phyloP scores from a whole-genome alignment of 108 stramenopile genomes.

The Cyclotella distinguenda region DNA sequence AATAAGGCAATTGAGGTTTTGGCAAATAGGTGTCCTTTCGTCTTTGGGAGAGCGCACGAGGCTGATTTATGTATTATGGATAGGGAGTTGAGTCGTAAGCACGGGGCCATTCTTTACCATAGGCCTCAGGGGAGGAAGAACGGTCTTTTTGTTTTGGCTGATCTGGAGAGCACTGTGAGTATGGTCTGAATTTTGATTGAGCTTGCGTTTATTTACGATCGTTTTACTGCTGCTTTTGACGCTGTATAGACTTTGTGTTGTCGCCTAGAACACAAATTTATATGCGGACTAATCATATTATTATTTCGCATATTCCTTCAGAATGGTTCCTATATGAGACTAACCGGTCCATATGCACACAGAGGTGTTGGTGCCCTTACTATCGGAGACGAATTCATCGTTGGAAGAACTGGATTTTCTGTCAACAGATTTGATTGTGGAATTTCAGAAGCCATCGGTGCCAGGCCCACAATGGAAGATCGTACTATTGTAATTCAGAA shows the following conservation, averaged over 20 bases:
- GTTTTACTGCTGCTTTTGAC: too few species aligned
- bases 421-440: constrained; percentile 97
- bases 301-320: too few species aligned
- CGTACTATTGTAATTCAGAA: constrained; percentile 84
- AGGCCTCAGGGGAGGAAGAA: constrained; percentile 47
- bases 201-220: too few species aligned
- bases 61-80: constrained; percentile 92
- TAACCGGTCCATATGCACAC: constrained; percentile 80
- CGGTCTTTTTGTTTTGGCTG: constrained; percentile 76
- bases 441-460: constrained; percentile 92
- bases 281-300: too few species aligned
- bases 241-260: too few species aligned
- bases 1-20: constrained; percentile 83
- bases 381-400: constrained; percentile 92
- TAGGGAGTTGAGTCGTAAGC: constrained; percentile 82
- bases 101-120: constrained; percentile 80
- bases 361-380: constrained; percentile 80
- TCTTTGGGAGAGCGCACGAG: constrained; percentile 89
- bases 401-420: constrained; percentile 96
- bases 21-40: constrained; percentile 74
- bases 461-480: constrained; percentile 95
- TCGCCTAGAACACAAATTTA: too few species aligned
- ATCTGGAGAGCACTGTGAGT: constrained; percentile 91
- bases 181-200: too few species aligned
- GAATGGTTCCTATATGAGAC: constrained; percentile 91